These are phyloP conservation scores for Penicillium canescens DNA, from an alignment of 495 filamentous ascomycete species.

Conservation along the genomic window DNA sequence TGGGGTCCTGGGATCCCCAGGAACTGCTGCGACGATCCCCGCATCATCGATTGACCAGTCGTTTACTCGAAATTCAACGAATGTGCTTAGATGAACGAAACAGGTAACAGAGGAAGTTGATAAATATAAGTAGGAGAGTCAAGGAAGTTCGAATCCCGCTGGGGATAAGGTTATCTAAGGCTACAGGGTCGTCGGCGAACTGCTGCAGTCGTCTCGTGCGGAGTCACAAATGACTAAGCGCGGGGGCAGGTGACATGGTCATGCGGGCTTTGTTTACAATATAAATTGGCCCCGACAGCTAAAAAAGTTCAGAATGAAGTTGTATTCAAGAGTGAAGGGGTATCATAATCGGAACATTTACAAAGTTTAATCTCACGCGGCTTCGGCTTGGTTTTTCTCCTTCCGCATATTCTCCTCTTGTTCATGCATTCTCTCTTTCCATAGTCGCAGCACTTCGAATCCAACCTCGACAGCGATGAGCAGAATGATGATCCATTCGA, in stretches of 20 bases:
- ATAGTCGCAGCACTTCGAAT: slow-evolving; percentile 64
- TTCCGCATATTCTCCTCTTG: slow-evolving; percentile 38
- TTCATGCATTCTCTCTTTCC: slow-evolving; percentile 54
- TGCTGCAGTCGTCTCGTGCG: slow-evolving; percentile 1
- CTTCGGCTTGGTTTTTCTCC: slow-evolving; percentile 11
- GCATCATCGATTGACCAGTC: slow-evolving; percentile 9
- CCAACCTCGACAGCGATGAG: slow-evolving; percentile 89
- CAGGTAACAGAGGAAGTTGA: not conserved
- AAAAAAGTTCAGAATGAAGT: not conserved
- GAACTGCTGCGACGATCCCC: slow-evolving; percentile 23
- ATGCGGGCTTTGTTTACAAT: slow-evolving; percentile 1
- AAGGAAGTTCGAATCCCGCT: not conserved
- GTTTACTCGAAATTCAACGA: not conserved
- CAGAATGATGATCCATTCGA: slow-evolving; percentile 98
- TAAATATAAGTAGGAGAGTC: not conserved
- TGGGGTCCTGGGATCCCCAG: slow-evolving; percentile 41
- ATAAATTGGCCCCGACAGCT: not conserved
- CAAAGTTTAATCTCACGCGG: not conserved
- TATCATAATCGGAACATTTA: slow-evolving; percentile 4
- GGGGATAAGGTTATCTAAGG: not conserved
- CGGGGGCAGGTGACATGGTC: slow-evolving; percentile 8
- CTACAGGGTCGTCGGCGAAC: not conserved
- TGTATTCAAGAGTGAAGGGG: slow-evolving; percentile 16
- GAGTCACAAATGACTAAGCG: slow-evolving; percentile 6
- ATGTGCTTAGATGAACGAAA: not conserved